Percentiles rank a stretch among this genome's conserved stretches.
Evolutionary conservation across 1,284 basidiomycete species (phyloP).

Genomic region (Exsudoporus floridanus): DNA sequence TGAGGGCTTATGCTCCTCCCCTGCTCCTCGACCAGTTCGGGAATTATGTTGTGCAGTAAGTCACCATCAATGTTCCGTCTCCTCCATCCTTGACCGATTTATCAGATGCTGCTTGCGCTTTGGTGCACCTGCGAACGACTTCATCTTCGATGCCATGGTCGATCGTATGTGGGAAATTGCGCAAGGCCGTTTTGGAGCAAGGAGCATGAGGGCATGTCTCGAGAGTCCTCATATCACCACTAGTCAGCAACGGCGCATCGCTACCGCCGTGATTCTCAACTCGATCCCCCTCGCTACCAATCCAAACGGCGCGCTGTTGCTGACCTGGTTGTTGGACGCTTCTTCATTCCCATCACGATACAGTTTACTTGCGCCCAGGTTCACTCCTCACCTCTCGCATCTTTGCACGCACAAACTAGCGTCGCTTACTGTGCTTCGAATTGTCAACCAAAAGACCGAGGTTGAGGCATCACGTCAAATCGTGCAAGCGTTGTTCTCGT

Average conservation of each 20-base stretch:
- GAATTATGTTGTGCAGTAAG: conserved; percentile 96
- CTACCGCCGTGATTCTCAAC: conserved; percentile 92
- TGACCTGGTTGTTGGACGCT: conserved; percentile 97
- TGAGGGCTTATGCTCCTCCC: conserved; percentile 91
- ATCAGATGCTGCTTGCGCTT: conserved; percentile 87
- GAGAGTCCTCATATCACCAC: conserved; percentile 84
- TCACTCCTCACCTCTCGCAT: conserved; percentile 93
- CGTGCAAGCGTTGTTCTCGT: conserved; percentile 82
- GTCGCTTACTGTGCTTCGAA: conserved; percentile 88
- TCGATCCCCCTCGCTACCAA: conserved; percentile 98
- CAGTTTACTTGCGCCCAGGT: conserved; percentile 88
- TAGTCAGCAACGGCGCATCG: conserved; percentile 92
- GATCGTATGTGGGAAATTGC: conserved; percentile 98
- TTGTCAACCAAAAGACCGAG: conserved; percentile 91
- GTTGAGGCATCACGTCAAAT: conserved; percentile 80
- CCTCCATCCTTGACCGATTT: conserved; percentile 1
- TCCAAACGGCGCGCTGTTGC: conserved; percentile 90
- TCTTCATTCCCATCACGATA: conserved; percentile 92
- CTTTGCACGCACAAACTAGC: conserved; percentile 98
- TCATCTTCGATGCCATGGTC: conserved; percentile 97
- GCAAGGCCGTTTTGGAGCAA: conserved; percentile 94
- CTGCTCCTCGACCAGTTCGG: conserved; percentile 95
- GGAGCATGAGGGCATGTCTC: conserved; percentile 96
- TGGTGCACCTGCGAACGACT: conserved; percentile 85
- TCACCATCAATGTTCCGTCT: conserved; percentile 15